A percentile compares a stretch with the other conserved stretches of the same genome.
Evolutionary conservation across 345 rosid species (phyloP).

Genomic region (Laguncularia racemosa): DNA sequence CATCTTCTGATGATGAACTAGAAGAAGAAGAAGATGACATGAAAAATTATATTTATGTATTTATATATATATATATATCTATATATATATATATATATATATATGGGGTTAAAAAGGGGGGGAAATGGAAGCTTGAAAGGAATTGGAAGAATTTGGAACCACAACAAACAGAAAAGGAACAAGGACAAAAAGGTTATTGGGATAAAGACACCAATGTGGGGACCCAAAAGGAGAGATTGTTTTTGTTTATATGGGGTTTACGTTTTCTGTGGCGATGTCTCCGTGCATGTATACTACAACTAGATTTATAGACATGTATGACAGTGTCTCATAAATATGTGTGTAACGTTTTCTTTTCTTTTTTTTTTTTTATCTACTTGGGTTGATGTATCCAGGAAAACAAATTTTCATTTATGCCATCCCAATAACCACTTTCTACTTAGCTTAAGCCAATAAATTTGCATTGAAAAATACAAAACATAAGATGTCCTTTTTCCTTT

Average conservation of each 20-base stretch:
- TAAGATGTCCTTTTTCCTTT: no score
- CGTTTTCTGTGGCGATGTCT: background rate
- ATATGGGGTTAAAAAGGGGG: background rate
- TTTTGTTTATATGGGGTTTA: conserved; percentile 7
- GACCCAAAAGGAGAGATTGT: conserved; percentile 38
- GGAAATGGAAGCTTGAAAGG: background rate
- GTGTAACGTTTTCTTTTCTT: no score
- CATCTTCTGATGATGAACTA: conserved; percentile 23
- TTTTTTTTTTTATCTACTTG: no score
- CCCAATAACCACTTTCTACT: no score
- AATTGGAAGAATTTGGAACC: background rate
- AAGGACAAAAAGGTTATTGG: conserved; percentile 9
- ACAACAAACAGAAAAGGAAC: background rate
- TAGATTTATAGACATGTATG: background rate
- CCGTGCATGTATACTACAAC: background rate
- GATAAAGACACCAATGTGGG: conserved; percentile 50
- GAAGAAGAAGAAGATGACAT: conserved; percentile 19
- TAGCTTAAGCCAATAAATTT: no score
- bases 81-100: background rate
- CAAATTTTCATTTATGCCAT: no score
- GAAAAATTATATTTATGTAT: background rate
- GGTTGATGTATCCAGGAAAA: no score
- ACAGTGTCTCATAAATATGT: background rate
- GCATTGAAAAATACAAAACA: no score
- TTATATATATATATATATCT: background rate